phyloP scores from a whole-genome alignment of 768 basidiomycete species.

The Chlorophyllum brunneum region DNA sequence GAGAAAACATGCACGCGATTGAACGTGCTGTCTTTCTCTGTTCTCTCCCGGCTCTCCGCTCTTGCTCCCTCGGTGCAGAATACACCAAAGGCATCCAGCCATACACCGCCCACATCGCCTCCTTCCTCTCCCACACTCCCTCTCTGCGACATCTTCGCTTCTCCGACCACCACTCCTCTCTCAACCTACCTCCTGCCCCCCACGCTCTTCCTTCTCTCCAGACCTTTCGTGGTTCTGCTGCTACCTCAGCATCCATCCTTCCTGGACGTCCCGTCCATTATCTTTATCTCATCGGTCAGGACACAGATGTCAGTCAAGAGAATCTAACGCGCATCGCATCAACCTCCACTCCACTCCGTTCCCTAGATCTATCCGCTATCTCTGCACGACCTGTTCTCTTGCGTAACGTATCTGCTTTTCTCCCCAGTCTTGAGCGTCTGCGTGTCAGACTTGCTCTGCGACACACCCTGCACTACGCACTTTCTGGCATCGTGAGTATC shows the following conservation, averaged over 20 bases:
- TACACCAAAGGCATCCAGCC: slow-evolving; percentile 37
- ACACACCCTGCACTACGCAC: slow-evolving; percentile 61
- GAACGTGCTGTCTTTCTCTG: slow-evolving; percentile 39
- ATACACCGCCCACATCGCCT: slow-evolving; percentile 35
- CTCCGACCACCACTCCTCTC: slow-evolving; percentile 38
- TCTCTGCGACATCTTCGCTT: slow-evolving; percentile 43
- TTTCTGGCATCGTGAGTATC: slow-evolving; percentile 61
- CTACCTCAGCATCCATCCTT: slow-evolving; percentile 54
- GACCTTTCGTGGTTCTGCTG: slow-evolving; percentile 57
- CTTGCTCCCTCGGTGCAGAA: slow-evolving; percentile 43
- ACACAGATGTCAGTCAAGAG: slow-evolving; percentile 48
- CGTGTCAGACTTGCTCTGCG: slow-evolving; percentile 56
- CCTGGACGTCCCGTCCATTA: slow-evolving; percentile 57
- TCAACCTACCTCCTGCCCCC: slow-evolving; percentile 33
- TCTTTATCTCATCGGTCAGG: slow-evolving; percentile 54
- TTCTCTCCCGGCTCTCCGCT: slow-evolving; percentile 36
- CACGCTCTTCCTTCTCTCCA: slow-evolving; percentile 43
- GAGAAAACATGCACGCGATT: slow-evolving; percentile 36
- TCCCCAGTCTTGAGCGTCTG: slow-evolving; percentile 47
- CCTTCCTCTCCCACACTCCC: slow-evolving; percentile 40
- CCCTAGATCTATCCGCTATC: slow-evolving; percentile 58
- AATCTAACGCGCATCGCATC: slow-evolving; percentile 48
- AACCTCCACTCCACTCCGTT: slow-evolving; percentile 44
- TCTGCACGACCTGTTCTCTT: slow-evolving; percentile 54
- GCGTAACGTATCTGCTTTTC: slow-evolving; percentile 48